Base-by-base conservation (phyloP, 2,329 filamentous ascomycete species). In the Fusarium caatingaense region DNA sequence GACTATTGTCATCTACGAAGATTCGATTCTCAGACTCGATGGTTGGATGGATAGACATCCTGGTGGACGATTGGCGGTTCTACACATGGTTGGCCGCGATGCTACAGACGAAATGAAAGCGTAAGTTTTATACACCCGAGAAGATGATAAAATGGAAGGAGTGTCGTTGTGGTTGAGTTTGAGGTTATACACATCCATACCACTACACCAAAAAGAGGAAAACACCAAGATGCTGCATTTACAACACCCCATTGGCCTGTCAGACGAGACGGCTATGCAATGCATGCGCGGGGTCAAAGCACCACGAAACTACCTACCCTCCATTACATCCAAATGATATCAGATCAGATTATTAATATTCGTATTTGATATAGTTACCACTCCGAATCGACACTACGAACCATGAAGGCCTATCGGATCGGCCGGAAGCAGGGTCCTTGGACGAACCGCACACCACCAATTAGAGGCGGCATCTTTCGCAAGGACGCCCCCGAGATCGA, bases 391-490 rank as follows among this genome's bases (percentile, higher is more conserved):
- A 87, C 87, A 16, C 76, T 89, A 30, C 80, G 82, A 50, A 85
- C 84, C 53, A 89, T 91, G 87, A 86, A 84, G 76, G 83, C 84
- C 72, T 89, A 85, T 78, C 86, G 86, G 71, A 88, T 91, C 71
- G 88, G 88, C 71, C 85, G 83, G 73, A 85, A 83, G 74, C 80
- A 86, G 57, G 83, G 85, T 66, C 83, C 83, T 40, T 91, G 88
- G 88, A 78, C 79, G 64, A 89, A 88, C 78, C 81, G 85, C 71
- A 85, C 84, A 69, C 88, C 88, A 58, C 88, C 88, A 69, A 89
- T 90, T 64, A 83, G 85, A 74, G 83, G 84, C 42, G 83, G 83
- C 46, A 74, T 84, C 74, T 83, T 72, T 37, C 47, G 78, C 57
- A 73, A 66, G 49, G 63, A 69, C 28, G 54, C 56, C 16, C 46